phyloP scores from a whole-genome alignment of 1,139 yeast species.

The Debaryomycetaceae sp. region DNA sequence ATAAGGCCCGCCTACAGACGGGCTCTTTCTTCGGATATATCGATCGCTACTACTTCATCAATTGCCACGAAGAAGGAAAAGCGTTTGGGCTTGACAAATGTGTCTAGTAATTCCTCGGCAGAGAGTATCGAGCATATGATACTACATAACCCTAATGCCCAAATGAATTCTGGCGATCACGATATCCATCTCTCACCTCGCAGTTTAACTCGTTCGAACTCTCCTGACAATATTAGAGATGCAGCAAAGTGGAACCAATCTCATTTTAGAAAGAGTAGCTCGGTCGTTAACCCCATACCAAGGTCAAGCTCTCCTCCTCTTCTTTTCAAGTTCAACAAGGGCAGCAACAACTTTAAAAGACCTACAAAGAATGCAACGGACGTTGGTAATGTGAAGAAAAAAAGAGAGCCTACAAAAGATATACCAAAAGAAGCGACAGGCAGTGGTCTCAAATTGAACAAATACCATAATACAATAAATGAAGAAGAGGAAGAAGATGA shows the following conservation, averaged over 20 bases:
- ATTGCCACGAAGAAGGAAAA: constrained; percentile 22
- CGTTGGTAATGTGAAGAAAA: background rate
- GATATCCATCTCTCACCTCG: constrained; percentile 1
- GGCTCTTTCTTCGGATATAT: constrained; percentile 36
- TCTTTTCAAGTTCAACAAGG: constrained; percentile 17
- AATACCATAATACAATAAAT: constrained; percentile 9
- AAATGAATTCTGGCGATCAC: background rate
- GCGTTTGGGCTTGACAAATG: constrained; percentile 29
- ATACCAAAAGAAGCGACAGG: background rate
- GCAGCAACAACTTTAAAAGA: background rate
- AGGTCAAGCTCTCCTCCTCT: constrained; percentile 39
- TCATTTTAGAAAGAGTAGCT: background rate
- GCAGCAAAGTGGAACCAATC: background rate
- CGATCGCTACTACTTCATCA: constrained; percentile 33
- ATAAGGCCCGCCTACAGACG: constrained; percentile 19
- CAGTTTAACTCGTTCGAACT: constrained; percentile 12
- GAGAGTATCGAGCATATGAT: constrained; percentile 22
- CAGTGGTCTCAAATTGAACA: background rate
- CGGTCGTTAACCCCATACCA: constrained; percentile 8
- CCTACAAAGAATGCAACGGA: background rate
- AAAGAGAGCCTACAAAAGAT: constrained; percentile 3
- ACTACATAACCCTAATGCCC: constrained; percentile 17
- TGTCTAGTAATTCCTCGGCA: constrained; percentile 40
- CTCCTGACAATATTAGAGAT: constrained; percentile 17
- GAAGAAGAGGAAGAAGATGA: constrained; percentile 28